These are phyloP conservation scores for Metschnikowia aberdeeniae DNA, from an alignment of 805 yeast genomes.

Conservation along the genomic window DNA sequence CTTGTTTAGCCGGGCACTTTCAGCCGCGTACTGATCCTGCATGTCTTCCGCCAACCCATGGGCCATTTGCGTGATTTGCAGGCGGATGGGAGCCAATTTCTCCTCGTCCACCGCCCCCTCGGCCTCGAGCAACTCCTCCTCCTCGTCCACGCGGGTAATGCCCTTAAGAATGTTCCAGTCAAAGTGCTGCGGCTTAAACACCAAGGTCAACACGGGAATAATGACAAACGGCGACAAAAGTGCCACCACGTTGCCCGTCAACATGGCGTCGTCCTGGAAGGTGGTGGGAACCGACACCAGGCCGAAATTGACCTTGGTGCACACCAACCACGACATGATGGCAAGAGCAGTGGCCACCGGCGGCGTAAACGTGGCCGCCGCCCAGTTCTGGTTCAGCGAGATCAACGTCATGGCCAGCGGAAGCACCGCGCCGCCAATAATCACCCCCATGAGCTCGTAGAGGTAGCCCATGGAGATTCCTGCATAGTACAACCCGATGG, in stretches of 20 bases:
- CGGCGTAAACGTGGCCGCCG: conserved; percentile 75
- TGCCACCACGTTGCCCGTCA: conserved; percentile 84
- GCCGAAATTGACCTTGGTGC: conserved; percentile 34
- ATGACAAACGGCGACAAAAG: conserved; percentile 65
- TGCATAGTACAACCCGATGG: conserved; percentile 78
- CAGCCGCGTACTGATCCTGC: conserved; percentile 34
- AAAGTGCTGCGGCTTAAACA: conserved; percentile 66
- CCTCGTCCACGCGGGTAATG: conserved; percentile 68
- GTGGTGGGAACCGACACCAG: conserved; percentile 41
- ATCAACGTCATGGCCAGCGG: conserved; percentile 67
- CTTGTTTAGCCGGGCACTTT: conserved; percentile 46
- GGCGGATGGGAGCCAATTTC: conserved; percentile 31
- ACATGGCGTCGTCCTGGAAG: conserved; percentile 86
- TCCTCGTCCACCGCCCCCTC: conserved; percentile 15
- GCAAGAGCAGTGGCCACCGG: conserved; percentile 72
- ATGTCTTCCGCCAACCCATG: conserved; percentile 30
- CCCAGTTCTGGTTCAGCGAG: conserved; percentile 59
- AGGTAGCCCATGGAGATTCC: conserved; percentile 83
- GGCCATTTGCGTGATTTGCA: conserved; percentile 39
- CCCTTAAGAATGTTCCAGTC: conserved; percentile 63
- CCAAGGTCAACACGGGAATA: conserved; percentile 60
- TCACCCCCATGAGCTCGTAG: conserved; percentile 85
- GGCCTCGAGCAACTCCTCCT: conserved; percentile 54
- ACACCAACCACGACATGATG: conserved; percentile 52
- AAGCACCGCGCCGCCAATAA: conserved; percentile 80